Conservation (phyloP, 768 basidiomycete genomes). For the Trametes cingulata region DNA sequence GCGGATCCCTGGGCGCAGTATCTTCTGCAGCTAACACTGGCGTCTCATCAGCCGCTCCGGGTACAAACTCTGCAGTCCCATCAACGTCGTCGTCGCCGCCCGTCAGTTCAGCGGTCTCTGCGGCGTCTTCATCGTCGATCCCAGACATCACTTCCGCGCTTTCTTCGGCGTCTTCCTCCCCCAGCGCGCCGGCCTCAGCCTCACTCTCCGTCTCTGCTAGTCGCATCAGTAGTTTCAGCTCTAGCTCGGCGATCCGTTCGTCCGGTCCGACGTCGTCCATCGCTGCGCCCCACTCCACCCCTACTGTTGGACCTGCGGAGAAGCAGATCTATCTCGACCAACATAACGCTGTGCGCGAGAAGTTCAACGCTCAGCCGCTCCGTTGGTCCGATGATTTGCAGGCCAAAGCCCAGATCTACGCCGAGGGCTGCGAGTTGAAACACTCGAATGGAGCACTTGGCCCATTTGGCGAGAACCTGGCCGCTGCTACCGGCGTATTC, state of each 20-base stretch:
- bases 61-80: background rate
- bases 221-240: background rate
- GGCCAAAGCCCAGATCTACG: conserved; percentile 63
- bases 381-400: conserved; percentile 63
- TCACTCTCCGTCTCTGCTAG: background rate
- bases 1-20: no score
- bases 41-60: background rate
- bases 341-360: conserved; percentile 61
- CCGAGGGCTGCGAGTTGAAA: conserved; percentile 59
- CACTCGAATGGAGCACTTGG: conserved; percentile 71
- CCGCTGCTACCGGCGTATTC: conserved; percentile 63
- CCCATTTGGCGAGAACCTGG: conserved; percentile 68
- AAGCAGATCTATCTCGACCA: conserved; percentile 50
- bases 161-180: background rate
- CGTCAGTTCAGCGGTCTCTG: background rate
- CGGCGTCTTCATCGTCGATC: background rate
- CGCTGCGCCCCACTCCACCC: conserved; percentile 56
- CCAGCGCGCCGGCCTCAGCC: background rate
- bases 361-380: conserved; percentile 60
- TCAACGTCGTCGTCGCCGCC: no score
- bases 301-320: conserved; percentile 36
- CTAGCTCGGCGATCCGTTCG: background rate
- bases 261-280: conserved; percentile 41
- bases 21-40: background rate
- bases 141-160: background rate